Base-by-base conservation (phyloP, 2,329 filamentous ascomycete species). In the Aspergillus fumigatiaffinis region DNA sequence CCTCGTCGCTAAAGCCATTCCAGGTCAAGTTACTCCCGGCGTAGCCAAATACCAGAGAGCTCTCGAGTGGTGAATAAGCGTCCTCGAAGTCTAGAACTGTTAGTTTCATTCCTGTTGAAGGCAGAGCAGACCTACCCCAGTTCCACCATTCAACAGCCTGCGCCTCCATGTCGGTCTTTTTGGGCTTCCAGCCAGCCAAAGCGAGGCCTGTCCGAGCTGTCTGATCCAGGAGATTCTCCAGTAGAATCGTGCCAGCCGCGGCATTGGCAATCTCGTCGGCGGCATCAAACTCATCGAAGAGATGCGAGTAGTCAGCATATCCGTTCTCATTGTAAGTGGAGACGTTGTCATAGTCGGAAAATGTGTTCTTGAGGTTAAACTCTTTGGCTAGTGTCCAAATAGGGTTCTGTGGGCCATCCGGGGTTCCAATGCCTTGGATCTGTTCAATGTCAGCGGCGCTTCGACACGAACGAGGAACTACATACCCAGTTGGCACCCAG, bases 401-500 rank as follows among this genome's bases (percentile, higher is more conserved):
- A 0, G 86, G 86, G 51, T 88, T 70, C 44, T 68, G 64, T 35
- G 75, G 75, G 4, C 73, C 75, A 35, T 66, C 61, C 49, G 70
- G 46, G 57, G 70, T 71, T 38, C 70, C 75, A 25, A 75, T 67
- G 51, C 74, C 79, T 75, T 76, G 78, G 32, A 77, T 68, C 75
- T 76, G 51, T 12, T 20, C 44, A n/a, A 17, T 4, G 26, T 21
- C 7, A 46, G 49, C n/a, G 12, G 52, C 23, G 29, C 12, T n/a
- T 26, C 48, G 26, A 20, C 10, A 5, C 4, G 14, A 28, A 20
- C 26, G 5, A 12, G 12, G 7, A 41, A 8, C 12, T 8, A 21
- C 55, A 29, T 66, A 79, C 77, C 87, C 87, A 89, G 60, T 89
- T 89, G 6, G 87, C 86, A 2, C 87, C 87, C 0, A 87, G 72